Base-by-base conservation (phyloP, 2,329 filamentous ascomycete genomes). In the Pseudovirgaria hyperparasitica region DNA sequence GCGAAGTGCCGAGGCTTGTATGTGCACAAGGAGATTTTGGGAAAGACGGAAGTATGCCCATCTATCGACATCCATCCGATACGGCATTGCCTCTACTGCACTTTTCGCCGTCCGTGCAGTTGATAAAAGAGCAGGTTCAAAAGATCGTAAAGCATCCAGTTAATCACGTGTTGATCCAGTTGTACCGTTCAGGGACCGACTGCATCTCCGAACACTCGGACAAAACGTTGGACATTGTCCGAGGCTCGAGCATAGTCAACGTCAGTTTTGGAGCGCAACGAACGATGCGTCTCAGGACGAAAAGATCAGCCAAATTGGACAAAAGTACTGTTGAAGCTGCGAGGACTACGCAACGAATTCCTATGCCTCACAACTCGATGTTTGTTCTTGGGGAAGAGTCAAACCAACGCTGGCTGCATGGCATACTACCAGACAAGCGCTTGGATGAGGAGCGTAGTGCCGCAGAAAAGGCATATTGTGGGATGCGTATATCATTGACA, bases 121-220 rank as follows among this genome's bases (percentile, higher is more conserved):
- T 63, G 19, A 75, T 96, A 32, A 75, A 76, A 32, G 50, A 57
- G 9, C 66, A 68, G 29, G 76, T 84, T 0, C 82, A 93, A 50
- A 63, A 67, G 30, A 60, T 71, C 10, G 65, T 92, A 2, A 78
- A 81, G 0, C 90, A 96, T 43, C 60, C 70, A 1, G 57, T 98
- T 22, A 98, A 98, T 44, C 90, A 98, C 48, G 86, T 76, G 1
- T 60, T 98, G 25, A 92, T 98, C 23, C 90, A 98, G 46, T 70
- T 85, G 31, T 98, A 98, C 46, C 81, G 90, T n/a, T 68, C 70
- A 39, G 82, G 87, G 3, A 73, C 72, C 25, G 90, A 98, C 54
- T 84, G 84, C 48, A 98, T 98, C 35, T 90, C 82, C 1, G 90
- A 98, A 48, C 90, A 98, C 47, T 92, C 84, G 20, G 90, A 98